phyloP scores from a whole-genome alignment of 345 rosid species.

The Hibiscus trionum region DNA sequence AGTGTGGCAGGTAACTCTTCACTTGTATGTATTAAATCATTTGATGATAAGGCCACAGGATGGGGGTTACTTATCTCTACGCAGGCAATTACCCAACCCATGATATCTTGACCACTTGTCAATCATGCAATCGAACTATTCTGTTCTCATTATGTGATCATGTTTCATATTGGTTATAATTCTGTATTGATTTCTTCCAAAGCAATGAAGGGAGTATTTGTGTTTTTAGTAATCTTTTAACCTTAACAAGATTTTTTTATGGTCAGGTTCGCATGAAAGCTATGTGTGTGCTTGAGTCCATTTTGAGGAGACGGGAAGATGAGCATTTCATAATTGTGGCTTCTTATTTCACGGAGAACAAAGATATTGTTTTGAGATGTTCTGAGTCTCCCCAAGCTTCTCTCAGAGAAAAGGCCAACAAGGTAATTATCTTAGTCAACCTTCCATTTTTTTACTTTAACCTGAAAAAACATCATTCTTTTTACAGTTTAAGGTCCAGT shows the following conservation, averaged over 20 bases:
- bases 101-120: neutral
- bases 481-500: neutral
- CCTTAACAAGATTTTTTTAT: slow-evolving; percentile 6
- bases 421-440: slow-evolving; percentile 32
- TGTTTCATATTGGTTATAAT: neutral
- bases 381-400: slow-evolving; percentile 86
- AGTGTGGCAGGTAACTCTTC: slow-evolving; percentile 71
- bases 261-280: slow-evolving; percentile 90
- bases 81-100: neutral
- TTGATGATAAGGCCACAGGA: neutral
- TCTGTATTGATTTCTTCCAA: neutral
- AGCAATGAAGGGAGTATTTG: neutral
- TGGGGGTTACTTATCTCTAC: neutral
- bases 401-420: slow-evolving; percentile 79
- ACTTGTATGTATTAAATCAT: slow-evolving; percentile 8
- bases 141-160: neutral
- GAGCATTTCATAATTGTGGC: slow-evolving; percentile 50
- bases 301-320: slow-evolving; percentile 76
- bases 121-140: neutral
- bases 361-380: slow-evolving; percentile 54
- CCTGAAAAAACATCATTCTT: neutral
- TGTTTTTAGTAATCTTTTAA: neutral
- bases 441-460: neutral
- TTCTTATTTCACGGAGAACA: slow-evolving; percentile 70
- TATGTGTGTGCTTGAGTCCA: slow-evolving; percentile 78